Percentiles rank a stretch among this genome's conserved stretches.
These are phyloP conservation scores for Leucosporidium scottii DNA, from an alignment of 768 basidiomycete genomes.

Conservation along the genomic window DNA sequence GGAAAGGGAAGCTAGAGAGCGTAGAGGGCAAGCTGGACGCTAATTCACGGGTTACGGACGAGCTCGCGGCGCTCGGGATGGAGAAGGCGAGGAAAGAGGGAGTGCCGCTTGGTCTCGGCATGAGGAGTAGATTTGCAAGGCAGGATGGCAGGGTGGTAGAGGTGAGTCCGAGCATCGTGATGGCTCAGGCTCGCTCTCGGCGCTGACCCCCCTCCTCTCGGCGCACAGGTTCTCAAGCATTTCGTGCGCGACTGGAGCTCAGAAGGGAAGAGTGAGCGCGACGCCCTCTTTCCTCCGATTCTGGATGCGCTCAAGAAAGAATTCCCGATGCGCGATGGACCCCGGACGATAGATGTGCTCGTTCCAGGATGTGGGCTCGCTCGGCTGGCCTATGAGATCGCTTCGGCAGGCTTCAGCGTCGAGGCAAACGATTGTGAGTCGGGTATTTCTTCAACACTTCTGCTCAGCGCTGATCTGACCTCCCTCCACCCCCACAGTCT, in stretches of 20 bases:
- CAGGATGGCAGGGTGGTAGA: conserved; percentile 22
- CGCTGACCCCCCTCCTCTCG: too few species aligned
- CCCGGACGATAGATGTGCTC: conserved; percentile 47
- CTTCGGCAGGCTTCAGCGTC: conserved; percentile 45
- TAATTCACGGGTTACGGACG: conserved; percentile 15
- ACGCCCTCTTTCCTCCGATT: conserved; percentile 54
- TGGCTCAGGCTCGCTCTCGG: too few species aligned
- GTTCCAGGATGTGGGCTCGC: conserved; percentile 62
- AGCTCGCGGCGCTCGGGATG: conserved; percentile 16
- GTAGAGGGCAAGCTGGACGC: conserved; percentile 12
- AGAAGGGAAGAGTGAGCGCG: conserved; percentile 55
- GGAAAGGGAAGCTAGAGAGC: neutral
- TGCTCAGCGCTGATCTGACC: too few species aligned
- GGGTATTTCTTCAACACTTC: too few species aligned
- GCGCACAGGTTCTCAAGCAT: conserved; percentile 49
- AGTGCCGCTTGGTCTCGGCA: neutral
- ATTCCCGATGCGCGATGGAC: conserved; percentile 34
- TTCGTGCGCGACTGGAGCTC: conserved; percentile 64
- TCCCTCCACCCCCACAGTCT: conserved; percentile 40
- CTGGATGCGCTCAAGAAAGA: conserved; percentile 47
- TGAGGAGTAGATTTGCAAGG: neutral
- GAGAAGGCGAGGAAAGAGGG: conserved; percentile 14
- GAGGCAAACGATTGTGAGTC: conserved; percentile 4
- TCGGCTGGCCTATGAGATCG: conserved; percentile 62
- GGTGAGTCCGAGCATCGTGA: neutral